Percentiles rank a stretch among this genome's conserved stretches.
phyloP scores from a whole-genome alignment of 495 filamentous ascomycete genomes.

The Thozetella sp. region DNA sequence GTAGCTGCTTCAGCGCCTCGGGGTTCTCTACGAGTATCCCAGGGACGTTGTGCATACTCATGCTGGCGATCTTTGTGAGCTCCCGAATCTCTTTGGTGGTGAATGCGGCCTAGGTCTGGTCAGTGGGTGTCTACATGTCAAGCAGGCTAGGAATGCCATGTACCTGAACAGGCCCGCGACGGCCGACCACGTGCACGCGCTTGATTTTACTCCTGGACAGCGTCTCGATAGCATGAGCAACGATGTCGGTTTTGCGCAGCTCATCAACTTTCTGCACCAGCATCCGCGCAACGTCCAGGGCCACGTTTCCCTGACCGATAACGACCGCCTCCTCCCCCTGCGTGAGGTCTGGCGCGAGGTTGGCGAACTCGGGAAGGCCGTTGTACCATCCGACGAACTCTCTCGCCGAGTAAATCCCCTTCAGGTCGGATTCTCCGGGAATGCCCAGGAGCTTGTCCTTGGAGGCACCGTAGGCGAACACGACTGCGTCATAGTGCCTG shows the following conservation, averaged over 20 bases:
- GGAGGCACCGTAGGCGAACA: conserved; percentile 92
- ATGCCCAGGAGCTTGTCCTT: conserved; percentile 79
- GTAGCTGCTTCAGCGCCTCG: conserved; percentile 61
- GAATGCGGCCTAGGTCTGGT: conserved; percentile 69
- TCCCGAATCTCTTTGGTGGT: conserved; percentile 94
- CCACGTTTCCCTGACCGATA: conserved; percentile 95
- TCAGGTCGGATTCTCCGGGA: conserved; percentile 71
- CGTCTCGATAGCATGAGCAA: conserved; percentile 76
- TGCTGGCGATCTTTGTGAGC: conserved; percentile 73
- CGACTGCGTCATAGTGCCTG: conserved; percentile 86
- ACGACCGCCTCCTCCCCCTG: conserved; percentile 83
- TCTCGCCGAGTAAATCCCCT: conserved; percentile 83
- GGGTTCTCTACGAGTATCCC: conserved; percentile 58
- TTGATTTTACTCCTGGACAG: conserved; percentile 75
- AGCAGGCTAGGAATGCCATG: background rate
- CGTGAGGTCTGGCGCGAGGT: conserved; percentile 75
- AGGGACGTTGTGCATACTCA: conserved; percentile 73
- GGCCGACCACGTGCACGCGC: conserved; percentile 80
- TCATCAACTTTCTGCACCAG: conserved; percentile 72
- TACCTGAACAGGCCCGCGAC: conserved; percentile 86
- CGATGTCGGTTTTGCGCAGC: conserved; percentile 83
- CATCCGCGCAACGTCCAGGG: conserved; percentile 89
- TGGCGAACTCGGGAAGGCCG: conserved; percentile 81
- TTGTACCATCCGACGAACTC: conserved; percentile 99
- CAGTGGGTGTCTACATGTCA: background rate